Base-by-base conservation (phyloP, 2,329 filamentous ascomycete species). In the Fusarium brachygibbosum region DNA sequence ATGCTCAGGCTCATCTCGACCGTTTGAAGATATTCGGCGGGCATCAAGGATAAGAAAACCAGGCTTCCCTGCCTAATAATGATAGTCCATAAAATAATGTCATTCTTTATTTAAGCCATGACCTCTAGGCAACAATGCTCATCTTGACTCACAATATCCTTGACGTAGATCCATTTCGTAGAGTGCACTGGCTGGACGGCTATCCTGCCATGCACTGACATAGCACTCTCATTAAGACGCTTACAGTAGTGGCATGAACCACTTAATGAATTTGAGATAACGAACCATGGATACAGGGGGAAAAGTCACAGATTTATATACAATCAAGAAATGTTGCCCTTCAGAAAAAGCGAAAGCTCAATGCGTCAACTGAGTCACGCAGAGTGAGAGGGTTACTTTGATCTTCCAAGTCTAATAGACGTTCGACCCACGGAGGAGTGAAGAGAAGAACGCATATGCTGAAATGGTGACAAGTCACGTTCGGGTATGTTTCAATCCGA, bases 331-430 rank as follows among this genome's bases (percentile, higher is more conserved):
- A 79, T 83, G 80, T 83, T 65, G 77, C 80, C 81, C 81, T 79
- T 66, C 78, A 82, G 77, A 84, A 85, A 83, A 83, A 82, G 79
- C 79, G 78, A 84, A 76, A 79, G 76, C 81, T 79, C 80, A 79
- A 81, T 79, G 78, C 76, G 69, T 73, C 76, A 79, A 79, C 65
- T 79, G 76, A 82, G 81, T 72, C 69, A 78, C 77, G 82, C 84
- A 85, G 83, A 86, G 83, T 85, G 82, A 83, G 79, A 81, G 84
- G 84, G 82, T 78, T 74, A 65, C 77, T 72, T 85, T 71, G 65
- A 81, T 86, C 80, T 86, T 82, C 84, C 84, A 86, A 81, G 79
- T 80, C 78, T 82, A 81, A 82, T 86, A 85, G 84, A 82, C 84
- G 79, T 83, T 82, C 82, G 79, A 82, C 82, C 82, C 84, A 85